Evolutionary conservation across 352 stramenopile species (phyloP), one percentile per base, ranked within the genome.

Genomic region (Globisporangium apiculatum): DNA sequence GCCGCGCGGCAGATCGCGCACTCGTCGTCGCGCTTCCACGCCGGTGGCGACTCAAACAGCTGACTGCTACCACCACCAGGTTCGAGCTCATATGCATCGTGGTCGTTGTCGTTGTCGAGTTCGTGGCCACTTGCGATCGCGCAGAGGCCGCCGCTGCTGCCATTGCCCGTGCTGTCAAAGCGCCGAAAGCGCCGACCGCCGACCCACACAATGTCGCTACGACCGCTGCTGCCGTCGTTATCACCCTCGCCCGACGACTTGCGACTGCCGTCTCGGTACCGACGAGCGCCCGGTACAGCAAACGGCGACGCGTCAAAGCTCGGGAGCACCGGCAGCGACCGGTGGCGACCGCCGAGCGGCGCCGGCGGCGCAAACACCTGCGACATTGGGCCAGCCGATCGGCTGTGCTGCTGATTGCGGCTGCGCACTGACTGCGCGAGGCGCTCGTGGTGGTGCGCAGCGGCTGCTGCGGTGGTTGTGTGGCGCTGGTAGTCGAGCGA

Each of bases 21-120:
- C 63, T 87, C 77, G 37, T 80, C 79, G 57, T 90, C 76, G 56
- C 79, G 80, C 36, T 84, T 80, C 83, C 83, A 94, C 55, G 86
- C 77, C 7, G 79, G 79, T 17, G 81, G 72, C 18, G 72, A 75
- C 52, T 87, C 75, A 55, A 84, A 76, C 10, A 49, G 51, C 14
- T 35, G 17, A 41, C 4, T n/a, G 5, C n/a, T 12, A 4, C 41
- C 14, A n/a, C 7, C 18, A 15, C 40, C 24, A 9, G 15, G 10
- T 12, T 61, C 48, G 24, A 12, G 35, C 18, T 51, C 42, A 14
- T 41, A 53, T 2, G 14, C 49, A 31, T 56, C 31, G 35, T 12
- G 7, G 7, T 66, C 52, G 3, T 59, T 50, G 36, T 59, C 51
- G 35, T 41, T 18, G 14, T 54, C 65, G 24, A 59, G 57, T 15